phyloP scores from a whole-genome alignment of 1,284 basidiomycete genomes.

The Rhodotorula sp. region DNA sequence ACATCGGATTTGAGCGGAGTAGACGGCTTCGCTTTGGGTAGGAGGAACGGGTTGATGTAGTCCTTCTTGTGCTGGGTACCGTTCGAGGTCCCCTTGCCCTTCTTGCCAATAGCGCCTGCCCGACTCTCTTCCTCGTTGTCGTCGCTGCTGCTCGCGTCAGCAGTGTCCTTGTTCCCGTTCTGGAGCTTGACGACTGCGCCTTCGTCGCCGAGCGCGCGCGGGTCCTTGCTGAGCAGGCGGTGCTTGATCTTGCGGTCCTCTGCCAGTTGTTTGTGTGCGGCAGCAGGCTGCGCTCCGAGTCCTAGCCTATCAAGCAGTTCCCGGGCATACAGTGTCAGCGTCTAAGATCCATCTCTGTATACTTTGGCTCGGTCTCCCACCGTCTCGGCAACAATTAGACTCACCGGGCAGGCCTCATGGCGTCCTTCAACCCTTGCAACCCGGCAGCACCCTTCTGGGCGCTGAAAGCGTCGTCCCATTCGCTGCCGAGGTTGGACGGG shows the following conservation, averaged over 20 bases:
- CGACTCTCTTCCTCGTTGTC: conserved; percentile 31
- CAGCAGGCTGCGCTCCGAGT: conserved; percentile 19
- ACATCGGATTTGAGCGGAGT: not conserved
- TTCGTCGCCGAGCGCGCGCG: conserved; percentile 10
- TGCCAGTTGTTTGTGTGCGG: conserved; percentile 22
- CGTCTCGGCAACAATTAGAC: no score
- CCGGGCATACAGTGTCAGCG: not conserved
- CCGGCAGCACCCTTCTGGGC: not conserved
- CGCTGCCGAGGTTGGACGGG: not conserved
- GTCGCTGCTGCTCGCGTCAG: conserved; percentile 1
- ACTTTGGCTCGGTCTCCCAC: not conserved
- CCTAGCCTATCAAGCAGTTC: conserved; percentile 17
- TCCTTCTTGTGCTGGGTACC: not conserved
- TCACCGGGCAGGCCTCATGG: conserved; percentile 23
- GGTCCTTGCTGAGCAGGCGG: conserved; percentile 18
- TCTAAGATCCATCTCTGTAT: not conserved
- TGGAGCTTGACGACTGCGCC: not conserved
- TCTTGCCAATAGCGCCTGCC: conserved; percentile 12
- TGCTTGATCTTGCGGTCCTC: conserved; percentile 30
- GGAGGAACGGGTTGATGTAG: conserved; percentile 16
- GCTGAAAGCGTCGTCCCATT: not conserved
- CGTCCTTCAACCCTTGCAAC: conserved; percentile 18
- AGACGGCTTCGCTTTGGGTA: not conserved
- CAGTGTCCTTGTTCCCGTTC: not conserved
- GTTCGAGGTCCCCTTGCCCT: conserved; percentile 16